Evolutionary conservation across 306 rosid species (phyloP), one percentile per base, ranked within the genome.

Genomic region (Ziziphus jujuba): DNA sequence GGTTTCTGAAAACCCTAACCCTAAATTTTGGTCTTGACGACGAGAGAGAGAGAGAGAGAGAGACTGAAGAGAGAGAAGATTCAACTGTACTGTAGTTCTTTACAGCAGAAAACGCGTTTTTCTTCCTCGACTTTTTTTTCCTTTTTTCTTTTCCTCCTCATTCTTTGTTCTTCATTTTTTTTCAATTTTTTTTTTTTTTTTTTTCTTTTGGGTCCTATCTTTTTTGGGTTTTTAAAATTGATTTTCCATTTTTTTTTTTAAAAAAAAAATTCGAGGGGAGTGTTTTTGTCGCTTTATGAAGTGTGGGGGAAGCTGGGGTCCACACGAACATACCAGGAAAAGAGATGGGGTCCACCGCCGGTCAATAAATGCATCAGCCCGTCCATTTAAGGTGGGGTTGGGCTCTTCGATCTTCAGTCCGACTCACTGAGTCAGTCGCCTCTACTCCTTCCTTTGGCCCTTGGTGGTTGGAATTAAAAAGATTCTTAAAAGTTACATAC

Each of bases 1-100:
- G 88, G 68, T 63, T 72, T 71, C 56, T 19, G 76, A 34, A 83
- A 82, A 90, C 87, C 96, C 95, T 85, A 87, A 85, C 89, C 81
- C 87, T 83, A 74, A 73, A 34, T 50, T 71, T 69, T 40, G 51
- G 43, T 8, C 56, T 54, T 17, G 35, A 53, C 36, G 33, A 11
- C 49, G 47, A 13, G 57, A 45, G 33, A 56, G 51, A 50, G 20
- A 34, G 51, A 60, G 40, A 35, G 65, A 61, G 59, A 44, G 47
- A 21, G 66, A 12, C 50, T 17, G 67, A 33, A 63, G 78, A 72
- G 73, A 59, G 59, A 76, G 72, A 67, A 79, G 76, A 76, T 77
- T 75, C 85, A 74, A 76, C 89, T 69, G 67, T 79, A 76, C 89
- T 69, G 67, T 79, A 8, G 72, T 64, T 74, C 75, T 76, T 67